Base-by-base conservation (phyloP, 306 rosid species). In the Citrullus mucosospermus region DNA sequence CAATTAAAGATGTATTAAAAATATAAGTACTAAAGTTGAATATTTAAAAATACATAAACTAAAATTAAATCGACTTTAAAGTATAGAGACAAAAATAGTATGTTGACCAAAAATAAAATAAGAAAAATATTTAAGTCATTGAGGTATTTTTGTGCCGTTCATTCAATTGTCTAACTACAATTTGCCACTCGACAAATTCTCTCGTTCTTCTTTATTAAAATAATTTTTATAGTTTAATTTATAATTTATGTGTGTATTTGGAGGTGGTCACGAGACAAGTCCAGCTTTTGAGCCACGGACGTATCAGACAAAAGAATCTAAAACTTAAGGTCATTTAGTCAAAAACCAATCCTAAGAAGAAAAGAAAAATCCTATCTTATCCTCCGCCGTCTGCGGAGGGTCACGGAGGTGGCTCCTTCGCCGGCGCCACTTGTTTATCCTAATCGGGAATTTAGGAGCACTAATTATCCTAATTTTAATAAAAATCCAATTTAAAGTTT, bases 281-380 rank as follows among this genome's bases (percentile, higher is more conserved):
- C 54, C 61, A 74, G 61, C 48, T 74, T 28, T 74, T 28, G 46
- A 74, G 30, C 78, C 78, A 74, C 44, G 30, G 78, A 74, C 62
- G 30, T 53, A 16, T 53, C 62, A 74, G 78, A 74, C 78, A 74
- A 3, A 5, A 46, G 76, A 71, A 71, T 71, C 76, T 20, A n/a
- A 8, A 72, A 36, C 10, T 10, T 5, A 30, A 3, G 15, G 14
- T 9, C 3, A n/a, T 41, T 11, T 39, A 43, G 14, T 41, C 38
- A 5, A 43, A 69, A 69, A 2, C 36, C 48, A 43, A 69, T 68
- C 55, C 46, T 43, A 43, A 43, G 10, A 36, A 5, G 39, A 36
- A 56, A 20, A 12, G 0, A 10, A 20, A 58, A 18, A 18, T 5
- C 28, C 28, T n/a, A 56, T n/a, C 60, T n/a, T 9, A 60, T 60